Percentiles rank a stretch among this genome's conserved stretches.
These are phyloP conservation scores for Astrephomene gubernaculifera DNA, from an alignment of 139 green algal genomes.

Conservation along the genomic window DNA sequence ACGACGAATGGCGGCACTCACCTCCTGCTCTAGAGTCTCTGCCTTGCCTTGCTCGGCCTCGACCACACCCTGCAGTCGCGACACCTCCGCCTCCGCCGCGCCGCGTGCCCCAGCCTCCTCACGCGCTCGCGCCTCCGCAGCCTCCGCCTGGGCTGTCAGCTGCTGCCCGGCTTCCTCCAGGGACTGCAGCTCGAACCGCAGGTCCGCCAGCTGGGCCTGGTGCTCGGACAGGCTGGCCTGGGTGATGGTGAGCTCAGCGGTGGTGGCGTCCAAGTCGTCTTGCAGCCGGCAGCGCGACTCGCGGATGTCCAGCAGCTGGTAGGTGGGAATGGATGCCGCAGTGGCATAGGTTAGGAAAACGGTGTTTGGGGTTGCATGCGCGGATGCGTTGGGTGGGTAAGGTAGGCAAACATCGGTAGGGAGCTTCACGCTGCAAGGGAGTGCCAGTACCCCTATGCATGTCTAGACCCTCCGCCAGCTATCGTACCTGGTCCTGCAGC, in stretches of 20 bases:
- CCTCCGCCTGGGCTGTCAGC: neutral
- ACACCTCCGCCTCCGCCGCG: neutral
- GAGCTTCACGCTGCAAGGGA: no score
- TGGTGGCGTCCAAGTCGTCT: slow-evolving; percentile 7
- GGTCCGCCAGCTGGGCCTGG: neutral
- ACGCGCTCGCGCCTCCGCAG: neutral
- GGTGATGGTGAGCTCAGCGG: neutral
- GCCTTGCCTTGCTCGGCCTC: neutral
- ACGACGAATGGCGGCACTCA: neutral
- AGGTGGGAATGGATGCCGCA: no score
- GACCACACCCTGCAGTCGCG: no score
- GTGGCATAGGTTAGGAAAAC: no score
- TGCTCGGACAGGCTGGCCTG: neutral
- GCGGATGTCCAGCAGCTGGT: neutral
- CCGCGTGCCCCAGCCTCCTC: neutral
- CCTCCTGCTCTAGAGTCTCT: slow-evolving; percentile 4
- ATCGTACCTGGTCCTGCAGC: neutral
- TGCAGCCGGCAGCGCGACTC: neutral
- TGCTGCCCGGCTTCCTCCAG: neutral
- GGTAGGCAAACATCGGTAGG: no score
- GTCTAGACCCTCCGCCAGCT: no score
- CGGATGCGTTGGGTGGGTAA: no score
- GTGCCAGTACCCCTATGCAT: no score
- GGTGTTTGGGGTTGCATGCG: no score
- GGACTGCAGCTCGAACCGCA: neutral